Evolutionary conservation across 2,329 filamentous ascomycete species (phyloP).

Genomic region (Trichoderma breve): DNA sequence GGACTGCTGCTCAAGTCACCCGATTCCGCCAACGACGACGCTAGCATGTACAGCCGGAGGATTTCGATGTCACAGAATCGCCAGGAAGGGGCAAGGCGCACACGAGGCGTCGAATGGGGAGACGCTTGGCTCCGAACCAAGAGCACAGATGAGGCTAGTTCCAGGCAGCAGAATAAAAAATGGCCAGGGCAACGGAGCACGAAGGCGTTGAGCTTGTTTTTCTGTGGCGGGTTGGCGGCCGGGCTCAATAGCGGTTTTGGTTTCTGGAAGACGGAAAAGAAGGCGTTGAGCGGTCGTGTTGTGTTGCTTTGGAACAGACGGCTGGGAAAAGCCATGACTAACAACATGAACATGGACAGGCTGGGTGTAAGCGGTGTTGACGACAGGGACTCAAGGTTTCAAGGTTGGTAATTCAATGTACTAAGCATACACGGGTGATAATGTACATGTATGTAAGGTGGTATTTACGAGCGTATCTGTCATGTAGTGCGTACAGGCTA

Average conservation of each 20-base stretch:
- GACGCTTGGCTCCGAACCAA: conserved; percentile 12
- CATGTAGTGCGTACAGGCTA: neutral
- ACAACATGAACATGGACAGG: neutral
- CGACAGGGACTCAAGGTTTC: neutral
- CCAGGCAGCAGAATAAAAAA: conserved; percentile 22
- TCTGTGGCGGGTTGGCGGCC: neutral
- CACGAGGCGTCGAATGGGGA: conserved; percentile 19
- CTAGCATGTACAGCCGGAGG: neutral
- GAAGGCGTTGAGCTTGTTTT: conserved; percentile 1
- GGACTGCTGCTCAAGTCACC: neutral
- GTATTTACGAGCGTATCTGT: neutral
- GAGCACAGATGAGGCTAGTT: conserved; percentile 9
- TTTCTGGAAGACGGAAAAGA: conserved; percentile 6
- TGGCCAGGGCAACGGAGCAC: neutral
- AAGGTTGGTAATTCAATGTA: neutral
- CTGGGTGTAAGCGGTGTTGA: neutral
- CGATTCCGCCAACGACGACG: neutral
- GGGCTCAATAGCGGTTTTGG: neutral
- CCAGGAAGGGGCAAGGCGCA: conserved; percentile 11
- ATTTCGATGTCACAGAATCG: conserved; percentile 4
- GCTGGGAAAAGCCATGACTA: neutral
- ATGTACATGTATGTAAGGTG: neutral
- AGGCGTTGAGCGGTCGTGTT: neutral
- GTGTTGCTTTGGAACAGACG: neutral
- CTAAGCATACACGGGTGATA: neutral